Base-by-base conservation (phyloP, 257 asterid species). In the Petrea volubilis region DNA sequence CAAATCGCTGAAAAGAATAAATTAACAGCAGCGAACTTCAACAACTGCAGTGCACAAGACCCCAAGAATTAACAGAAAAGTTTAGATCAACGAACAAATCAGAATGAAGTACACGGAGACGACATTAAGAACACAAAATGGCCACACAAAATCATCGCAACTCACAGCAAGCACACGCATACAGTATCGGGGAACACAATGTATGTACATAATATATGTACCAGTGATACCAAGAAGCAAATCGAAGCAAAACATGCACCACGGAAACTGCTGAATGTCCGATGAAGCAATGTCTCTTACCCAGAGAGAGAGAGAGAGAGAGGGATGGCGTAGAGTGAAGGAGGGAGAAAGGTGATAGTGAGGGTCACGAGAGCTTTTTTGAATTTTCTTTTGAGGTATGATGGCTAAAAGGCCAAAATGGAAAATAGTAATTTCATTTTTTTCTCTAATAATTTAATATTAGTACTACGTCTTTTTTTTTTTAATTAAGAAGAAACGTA, bases 321-420 rank as follows among this genome's bases (percentile, higher is more conserved):
- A 64, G 82, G 70, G 76, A 70, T 66, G 56, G 75, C 63, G 76
- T 38, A 41, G 88, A 82, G 84, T 68, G 82, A 66, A 74, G 88
- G 91, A 80, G 89, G 89, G 91, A 85, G 96, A 82, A 76, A 74
- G 83, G 51, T 67, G 81, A 74, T 64, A 51, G 83, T 43, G 84
- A 80, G 73, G 80, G 88, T 86, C 92, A 87, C 96, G 88, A 80
- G 96, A 74, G 80, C 50, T 44, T 80, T 78, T 86, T 81, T 77
- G 82, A 84, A 55, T 71, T 67, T 73, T 79, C 72, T 70, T 80
- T 76, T 60, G 18, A 52, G 82, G 59, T 34, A 25, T 33, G 7
- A 65, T 63, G 23, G 21, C 72, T 34, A 49, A 71, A 47, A 23
- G 24, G 15, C 18, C 6, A 50, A 50, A 29, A 33, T 12, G 20